Base-by-base conservation (phyloP, 2,329 filamentous ascomycete species). In the Aspergillus brunneoviolaceus region DNA sequence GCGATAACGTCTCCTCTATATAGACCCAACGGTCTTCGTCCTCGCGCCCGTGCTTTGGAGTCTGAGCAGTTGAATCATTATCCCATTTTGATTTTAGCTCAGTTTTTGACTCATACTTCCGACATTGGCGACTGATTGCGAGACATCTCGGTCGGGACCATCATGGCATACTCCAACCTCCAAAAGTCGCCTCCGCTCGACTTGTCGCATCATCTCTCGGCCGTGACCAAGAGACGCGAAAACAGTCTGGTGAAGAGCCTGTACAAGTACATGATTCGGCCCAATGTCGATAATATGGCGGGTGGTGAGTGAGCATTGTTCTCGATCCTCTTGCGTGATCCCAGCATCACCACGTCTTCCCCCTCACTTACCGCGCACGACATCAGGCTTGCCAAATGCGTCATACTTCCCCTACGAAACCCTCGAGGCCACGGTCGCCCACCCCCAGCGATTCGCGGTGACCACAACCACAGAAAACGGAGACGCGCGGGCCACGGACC, bases 321-420 rank as follows among this genome's bases (percentile, higher is more conserved):
- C 4, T 12, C 33, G 16, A 11, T 19, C 14, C 45, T 10, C 35
- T 35, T 51, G 19, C 23, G 16, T 42, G 23, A 16, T 50, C 12
- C 11, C 23, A 47, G 29, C 39, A 29, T 29, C 27, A 29, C 27
- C 27, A 29, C 7, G 27, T 7, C 27, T 56, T 7, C 51, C 58
- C 48, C 48, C 21, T 58, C 19, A 45, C 25, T 39, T 33, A 55
- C 50, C 47, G 47, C 51, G 59, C 23, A 29, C n/a, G 39, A 45
- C 39, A 51, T 31, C 64, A 93, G 91, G 91, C 61, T 84, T 96
- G 23, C 93, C 93, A 16, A 89, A 95, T 75, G 82, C 88, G 45
- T 84, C 84, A 60, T 91, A 91, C 78, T 97, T 97, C 71, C 93
- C 93, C 9, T 96, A 90, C 76, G 92, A 97, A 69, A 95, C 92